Conservation (phyloP, 2,329 filamentous ascomycete species). For the Tolypocladium endophyticum region DNA sequence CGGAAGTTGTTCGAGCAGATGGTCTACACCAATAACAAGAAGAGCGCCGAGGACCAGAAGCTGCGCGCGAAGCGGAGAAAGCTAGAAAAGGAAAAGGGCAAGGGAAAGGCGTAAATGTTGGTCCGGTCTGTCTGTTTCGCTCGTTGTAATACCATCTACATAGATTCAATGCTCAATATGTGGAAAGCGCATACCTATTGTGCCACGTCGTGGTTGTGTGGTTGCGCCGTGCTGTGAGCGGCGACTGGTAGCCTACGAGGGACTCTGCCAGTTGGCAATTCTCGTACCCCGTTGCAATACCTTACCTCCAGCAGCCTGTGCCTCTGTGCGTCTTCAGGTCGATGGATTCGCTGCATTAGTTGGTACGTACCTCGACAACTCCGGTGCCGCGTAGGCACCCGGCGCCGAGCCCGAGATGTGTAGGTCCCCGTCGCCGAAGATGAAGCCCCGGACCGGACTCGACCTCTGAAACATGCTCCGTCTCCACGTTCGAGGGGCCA, state of each 20-base stretch:
- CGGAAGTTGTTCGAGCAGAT: slow-evolving; percentile 96
- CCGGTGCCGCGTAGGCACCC: too few relatives aligned
- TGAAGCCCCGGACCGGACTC: too few relatives aligned
- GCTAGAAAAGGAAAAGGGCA: slow-evolving; percentile 58
- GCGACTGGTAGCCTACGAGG: background rate
- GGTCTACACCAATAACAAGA: slow-evolving; percentile 89
- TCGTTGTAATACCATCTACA: slow-evolving; percentile 4
- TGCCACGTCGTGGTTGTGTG: background rate
- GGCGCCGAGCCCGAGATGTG: too few relatives aligned
- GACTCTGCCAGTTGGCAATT: too few relatives aligned
- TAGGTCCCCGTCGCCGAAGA: too few relatives aligned
- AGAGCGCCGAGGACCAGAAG: slow-evolving; percentile 80
- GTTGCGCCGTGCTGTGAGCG: background rate
- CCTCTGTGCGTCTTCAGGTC: too few relatives aligned
- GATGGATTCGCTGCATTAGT: too few relatives aligned
- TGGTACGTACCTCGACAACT: too few relatives aligned
- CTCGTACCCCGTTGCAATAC: too few relatives aligned
- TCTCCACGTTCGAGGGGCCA: too few relatives aligned
- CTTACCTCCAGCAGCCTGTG: too few relatives aligned
- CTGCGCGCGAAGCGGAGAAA: slow-evolving; percentile 83
- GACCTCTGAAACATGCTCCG: too few relatives aligned
- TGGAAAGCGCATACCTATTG: background rate
- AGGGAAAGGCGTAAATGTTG: slow-evolving; percentile 24
- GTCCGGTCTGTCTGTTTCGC: background rate
- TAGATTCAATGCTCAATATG: slow-evolving; percentile 2